Base-by-base conservation (phyloP, 176 grass and related monocot species). In the Melocanna baccifera region DNA sequence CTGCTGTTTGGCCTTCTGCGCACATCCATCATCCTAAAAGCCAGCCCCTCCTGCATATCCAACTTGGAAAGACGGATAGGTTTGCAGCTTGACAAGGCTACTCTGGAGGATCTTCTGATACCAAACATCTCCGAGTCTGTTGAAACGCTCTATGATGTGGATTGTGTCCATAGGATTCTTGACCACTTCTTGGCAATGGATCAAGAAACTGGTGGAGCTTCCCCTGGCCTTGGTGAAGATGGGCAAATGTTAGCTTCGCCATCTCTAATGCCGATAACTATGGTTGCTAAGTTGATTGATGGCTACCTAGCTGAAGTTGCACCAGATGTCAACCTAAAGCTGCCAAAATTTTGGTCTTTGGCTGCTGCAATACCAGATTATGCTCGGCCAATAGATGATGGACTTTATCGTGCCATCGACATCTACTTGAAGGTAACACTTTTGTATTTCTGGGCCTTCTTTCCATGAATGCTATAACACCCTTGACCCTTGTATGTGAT, bases 31-130 rank as follows among this genome's bases (percentile, higher is more conserved):
- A 87, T 97, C 77, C 87, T 97, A 78, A 91, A 84, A 86, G 95
- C 86, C 32, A 91, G 84, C 55, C 22, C 83, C 9, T 87, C 84
- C 56, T 92, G 90, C 7, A 1, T 94, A 28, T 94, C 87, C 16
- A 94, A 97, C 87, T 88, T 97, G 84, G 95, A 97, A 86, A 94
- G 92, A 63, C 87, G 92, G 67, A 94, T 94, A 78, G 88, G 95
- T 39, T 82, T 89, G 81, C 95, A 97, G 84, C 86, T 97, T 52
- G 90, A 97, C 20, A 84, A 93, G 85, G 92, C 95, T n/a, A 86
- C 82, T 73, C 82, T 93, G 89, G 95, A 91, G 42, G 95, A 97
- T 84, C 75, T 97, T 79, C 83, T 97, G 75, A 89, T 97, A 86
- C 82, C 92, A 63, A 97, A 92, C 66, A 83, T 94, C 29, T 92